Conservation (phyloP, 148 eudicot species). For the Cornus suecica region DNA sequence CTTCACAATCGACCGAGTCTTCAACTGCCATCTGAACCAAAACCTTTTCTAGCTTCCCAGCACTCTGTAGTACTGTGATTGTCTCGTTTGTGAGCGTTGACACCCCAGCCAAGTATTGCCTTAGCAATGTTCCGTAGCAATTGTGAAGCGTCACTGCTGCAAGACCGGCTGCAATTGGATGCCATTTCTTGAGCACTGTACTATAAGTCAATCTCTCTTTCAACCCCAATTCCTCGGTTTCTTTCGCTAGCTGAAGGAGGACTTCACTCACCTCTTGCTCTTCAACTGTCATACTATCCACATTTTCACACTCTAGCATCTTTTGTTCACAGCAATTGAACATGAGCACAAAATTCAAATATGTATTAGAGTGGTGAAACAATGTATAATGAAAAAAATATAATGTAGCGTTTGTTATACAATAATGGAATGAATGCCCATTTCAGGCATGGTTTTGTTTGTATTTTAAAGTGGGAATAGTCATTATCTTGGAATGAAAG, state of each 20-base stretch:
- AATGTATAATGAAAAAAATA: too few relatives aligned
- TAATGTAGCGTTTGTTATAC: too few relatives aligned
- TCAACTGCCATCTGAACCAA: slow-evolving; percentile 82
- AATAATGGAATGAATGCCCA: too few relatives aligned
- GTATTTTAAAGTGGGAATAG: too few relatives aligned
- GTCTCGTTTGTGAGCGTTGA: slow-evolving; percentile 45
- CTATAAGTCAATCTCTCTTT: slow-evolving; percentile 71
- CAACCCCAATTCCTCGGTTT: slow-evolving; percentile 63
- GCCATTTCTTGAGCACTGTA: slow-evolving; percentile 72
- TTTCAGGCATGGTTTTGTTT: too few relatives aligned
- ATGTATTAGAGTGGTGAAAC: background rate
- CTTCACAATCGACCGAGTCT: slow-evolving; percentile 78
- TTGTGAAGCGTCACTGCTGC: slow-evolving; percentile 74
- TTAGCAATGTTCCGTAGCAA: slow-evolving; percentile 69
- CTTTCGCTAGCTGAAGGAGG: slow-evolving; percentile 53
- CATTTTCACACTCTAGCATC: slow-evolving; percentile 52
- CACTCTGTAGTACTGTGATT: slow-evolving; percentile 55
- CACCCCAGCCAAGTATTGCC: slow-evolving; percentile 50
- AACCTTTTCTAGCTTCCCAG: slow-evolving; percentile 76
- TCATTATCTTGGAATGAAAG: too few relatives aligned
- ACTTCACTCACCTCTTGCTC: slow-evolving; percentile 45
- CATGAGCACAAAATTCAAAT: background rate
- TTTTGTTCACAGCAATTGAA: slow-evolving; percentile 15
- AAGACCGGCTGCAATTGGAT: slow-evolving; percentile 74
- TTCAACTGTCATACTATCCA: slow-evolving; percentile 27